Conservation (phyloP, 1,139 yeast species). For the Magnusiomyces starmeri region DNA sequence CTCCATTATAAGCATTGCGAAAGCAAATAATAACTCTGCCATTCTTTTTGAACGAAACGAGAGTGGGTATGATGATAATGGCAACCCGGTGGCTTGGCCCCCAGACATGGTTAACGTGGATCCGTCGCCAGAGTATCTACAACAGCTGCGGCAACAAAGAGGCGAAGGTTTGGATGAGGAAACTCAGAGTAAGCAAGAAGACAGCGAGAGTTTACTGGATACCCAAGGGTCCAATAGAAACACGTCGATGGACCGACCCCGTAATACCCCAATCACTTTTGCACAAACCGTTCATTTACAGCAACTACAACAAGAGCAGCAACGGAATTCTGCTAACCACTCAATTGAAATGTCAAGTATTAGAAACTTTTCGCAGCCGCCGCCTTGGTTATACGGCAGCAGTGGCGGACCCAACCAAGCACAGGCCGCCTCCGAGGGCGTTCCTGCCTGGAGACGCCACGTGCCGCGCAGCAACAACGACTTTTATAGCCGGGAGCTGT, state of each 20-base stretch:
- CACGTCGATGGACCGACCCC: slow-evolving; percentile 2
- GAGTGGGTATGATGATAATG: slow-evolving; percentile 43
- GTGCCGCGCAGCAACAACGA: slow-evolving; percentile 23
- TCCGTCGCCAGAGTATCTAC: slow-evolving; percentile 6
- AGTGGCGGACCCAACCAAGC: background rate
- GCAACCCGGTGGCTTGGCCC: slow-evolving; percentile 49
- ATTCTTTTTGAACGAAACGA: slow-evolving; percentile 48
- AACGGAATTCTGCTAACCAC: background rate
- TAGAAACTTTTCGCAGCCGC: background rate
- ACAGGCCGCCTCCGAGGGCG: background rate
- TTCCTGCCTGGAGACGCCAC: slow-evolving; percentile 4
- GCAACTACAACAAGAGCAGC: background rate
- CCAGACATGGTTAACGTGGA: slow-evolving; percentile 44
- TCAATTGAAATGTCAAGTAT: slow-evolving; percentile 2
- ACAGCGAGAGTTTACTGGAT: background rate
- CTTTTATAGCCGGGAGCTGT: slow-evolving; percentile 42
- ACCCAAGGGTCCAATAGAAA: background rate
- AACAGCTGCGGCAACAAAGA: background rate
- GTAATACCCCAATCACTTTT: slow-evolving; percentile 7
- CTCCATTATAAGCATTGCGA: background rate
- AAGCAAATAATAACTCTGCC: background rate
- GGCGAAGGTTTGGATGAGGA: background rate
- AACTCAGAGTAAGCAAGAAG: background rate
- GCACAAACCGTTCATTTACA: slow-evolving; percentile 2
- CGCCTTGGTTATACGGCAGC: background rate